Evolutionary conservation across 805 yeast species (phyloP).

Genomic region (Monosporozyma yasuniensis): DNA sequence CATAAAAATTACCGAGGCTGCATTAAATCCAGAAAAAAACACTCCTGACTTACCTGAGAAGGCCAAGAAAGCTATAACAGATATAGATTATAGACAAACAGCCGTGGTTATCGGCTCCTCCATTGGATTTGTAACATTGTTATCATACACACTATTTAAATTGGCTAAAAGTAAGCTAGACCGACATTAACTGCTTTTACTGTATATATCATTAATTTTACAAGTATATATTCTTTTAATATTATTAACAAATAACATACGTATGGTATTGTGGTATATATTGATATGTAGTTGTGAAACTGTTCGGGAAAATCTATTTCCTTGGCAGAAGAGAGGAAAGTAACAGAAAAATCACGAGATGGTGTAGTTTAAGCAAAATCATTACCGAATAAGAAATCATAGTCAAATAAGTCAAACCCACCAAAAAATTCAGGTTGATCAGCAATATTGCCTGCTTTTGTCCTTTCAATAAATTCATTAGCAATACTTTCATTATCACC

Average conservation of each 20-base stretch:
- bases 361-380: constrained; percentile 9
- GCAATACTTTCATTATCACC: not conserved
- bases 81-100: constrained; percentile 40
- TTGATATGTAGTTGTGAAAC: not conserved
- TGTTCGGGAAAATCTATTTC: not conserved
- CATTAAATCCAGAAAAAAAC: constrained; percentile 64
- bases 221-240: not conserved
- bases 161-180: constrained; percentile 10
- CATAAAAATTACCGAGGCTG: constrained; percentile 81
- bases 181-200: not conserved
- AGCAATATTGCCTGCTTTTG: not conserved
- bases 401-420: constrained; percentile 25
- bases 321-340: not conserved
- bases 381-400: constrained; percentile 23
- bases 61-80: constrained; percentile 35
- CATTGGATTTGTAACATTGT: constrained; percentile 52
- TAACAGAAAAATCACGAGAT: not conserved
- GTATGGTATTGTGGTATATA: not conserved
- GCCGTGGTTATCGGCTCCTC: constrained; percentile 61
- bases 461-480: constrained; percentile 4
- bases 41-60: constrained; percentile 75
- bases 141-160: constrained; percentile 58
- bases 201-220: not conserved
- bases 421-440: constrained; percentile 21
- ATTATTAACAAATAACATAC: not conserved